Conservation (phyloP, 352 stramenopile species). For the Pythium grandisporangium region DNA sequence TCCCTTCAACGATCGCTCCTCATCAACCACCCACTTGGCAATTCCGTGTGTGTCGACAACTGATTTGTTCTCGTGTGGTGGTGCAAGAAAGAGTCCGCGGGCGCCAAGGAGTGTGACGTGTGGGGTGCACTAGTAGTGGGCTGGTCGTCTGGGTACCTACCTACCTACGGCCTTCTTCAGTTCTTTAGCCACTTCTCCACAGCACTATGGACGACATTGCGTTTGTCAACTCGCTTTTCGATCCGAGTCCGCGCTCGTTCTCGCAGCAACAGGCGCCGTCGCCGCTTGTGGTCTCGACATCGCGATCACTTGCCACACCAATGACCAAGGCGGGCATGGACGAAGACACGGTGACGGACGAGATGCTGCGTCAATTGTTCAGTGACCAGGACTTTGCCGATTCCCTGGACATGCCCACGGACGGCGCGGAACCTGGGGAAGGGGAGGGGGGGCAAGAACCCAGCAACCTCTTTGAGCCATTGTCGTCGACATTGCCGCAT, state of each 20-base stretch:
- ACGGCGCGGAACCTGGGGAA: constrained; percentile 4
- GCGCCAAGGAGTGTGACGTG: too few relatives aligned
- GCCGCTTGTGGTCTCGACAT: constrained; percentile 1
- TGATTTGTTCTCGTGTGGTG: too few relatives aligned
- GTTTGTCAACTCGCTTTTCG: constrained; percentile 63
- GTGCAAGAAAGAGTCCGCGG: too few relatives aligned
- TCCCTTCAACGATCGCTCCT: too few relatives aligned
- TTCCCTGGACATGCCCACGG: constrained; percentile 7
- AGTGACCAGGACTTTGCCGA: constrained; percentile 34
- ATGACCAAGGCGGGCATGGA: not conserved
- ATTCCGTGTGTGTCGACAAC: too few relatives aligned
- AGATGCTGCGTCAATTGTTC: constrained; percentile 35
- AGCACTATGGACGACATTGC: constrained; percentile 63
- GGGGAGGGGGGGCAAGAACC: constrained; percentile 6
- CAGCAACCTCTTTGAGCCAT: constrained; percentile 6
- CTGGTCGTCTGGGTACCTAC: too few relatives aligned
- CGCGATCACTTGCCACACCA: constrained; percentile 2
- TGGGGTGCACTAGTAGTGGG: too few relatives aligned
- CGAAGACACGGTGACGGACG: constrained; percentile 24
- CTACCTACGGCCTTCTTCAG: too few relatives aligned
- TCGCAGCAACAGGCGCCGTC: constrained; percentile 7
- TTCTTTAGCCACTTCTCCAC: too few relatives aligned
- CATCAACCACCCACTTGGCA: too few relatives aligned
- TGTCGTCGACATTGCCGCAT: too few relatives aligned
- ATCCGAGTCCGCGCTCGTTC: constrained; percentile 18